These are phyloP conservation scores for Arabis alpina DNA, from an alignment of 345 rosid genomes.

Conservation along the genomic window DNA sequence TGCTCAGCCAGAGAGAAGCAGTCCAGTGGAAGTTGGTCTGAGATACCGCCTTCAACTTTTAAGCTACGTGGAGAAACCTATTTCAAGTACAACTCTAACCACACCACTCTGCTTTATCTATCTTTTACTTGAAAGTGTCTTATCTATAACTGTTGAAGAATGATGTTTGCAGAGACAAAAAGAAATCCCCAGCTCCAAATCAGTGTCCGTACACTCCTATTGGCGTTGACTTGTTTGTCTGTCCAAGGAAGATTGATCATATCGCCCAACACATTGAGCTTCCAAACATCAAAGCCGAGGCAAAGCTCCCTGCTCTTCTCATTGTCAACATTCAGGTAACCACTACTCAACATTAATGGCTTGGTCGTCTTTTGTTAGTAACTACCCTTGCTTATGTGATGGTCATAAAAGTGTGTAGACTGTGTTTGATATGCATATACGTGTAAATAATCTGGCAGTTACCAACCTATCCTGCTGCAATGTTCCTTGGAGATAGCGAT, in stretches of 20 bases:
- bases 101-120: background rate
- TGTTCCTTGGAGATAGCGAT: conserved; percentile 84
- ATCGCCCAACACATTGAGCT: conserved; percentile 89
- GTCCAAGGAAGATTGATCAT: conserved; percentile 85
- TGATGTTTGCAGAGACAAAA: conserved; percentile 71
- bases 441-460: conserved; percentile 52
- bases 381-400: too few relatives aligned
- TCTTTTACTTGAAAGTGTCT: background rate
- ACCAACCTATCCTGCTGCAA: conserved; percentile 90
- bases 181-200: conserved; percentile 70
- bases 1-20: conserved; percentile 55
- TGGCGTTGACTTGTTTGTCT: conserved; percentile 79
- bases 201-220: conserved; percentile 67
- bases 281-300: conserved; percentile 67
- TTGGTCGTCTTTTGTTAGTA: conserved; percentile 1
- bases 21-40: conserved; percentile 63
- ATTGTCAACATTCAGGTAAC: conserved; percentile 92
- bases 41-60: conserved; percentile 69
- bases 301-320: conserved; percentile 74
- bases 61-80: conserved; percentile 71
- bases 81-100: conserved; percentile 52
- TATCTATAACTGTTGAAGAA: conserved; percentile 10
- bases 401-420: background rate
- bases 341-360: conserved; percentile 11
- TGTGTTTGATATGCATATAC: background rate